Base-by-base conservation (phyloP, 164 flowering plant genomes). In the Annona cherimola region DNA sequence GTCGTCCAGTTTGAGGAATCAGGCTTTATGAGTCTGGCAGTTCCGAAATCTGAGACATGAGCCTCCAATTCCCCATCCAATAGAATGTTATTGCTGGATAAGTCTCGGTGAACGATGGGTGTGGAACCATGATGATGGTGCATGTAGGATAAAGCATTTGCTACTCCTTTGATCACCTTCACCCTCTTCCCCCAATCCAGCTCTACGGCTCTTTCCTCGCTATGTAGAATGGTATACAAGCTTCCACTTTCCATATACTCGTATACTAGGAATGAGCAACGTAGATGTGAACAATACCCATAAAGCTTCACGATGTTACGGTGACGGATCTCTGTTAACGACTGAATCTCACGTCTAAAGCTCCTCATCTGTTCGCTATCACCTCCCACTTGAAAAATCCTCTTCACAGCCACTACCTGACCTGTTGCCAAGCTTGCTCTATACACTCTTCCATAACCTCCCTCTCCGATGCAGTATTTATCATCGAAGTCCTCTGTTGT, bases 71-170 rank as follows among this genome's bases (percentile, higher is more conserved):
- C 88, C 11, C 72, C 8, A 65, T 86, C 90, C 1, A 89, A 77
- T 79, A 89, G 73, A n/a, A 89, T 54, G 65, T 87, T 89, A 18
- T 85, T 73, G 42, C 61, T 59, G 12, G 79, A 69, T 43, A 77
- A 69, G 61, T 77, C 76, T 1, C 79, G 66, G 67, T 77, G 76
- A 35, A 77, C 70, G 16, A 73, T 73, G 0, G 76, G 54, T 2
- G 76, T 43, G 20, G 67, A 12, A 62, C 79, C 73, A 54, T 69
- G 61, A 43, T 77, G 74, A 73, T 77, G 76, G 76, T 77, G 79
- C 71, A 77, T 71, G 75, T 90, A 90, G 45, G 90, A 74, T 41
- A 88, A 44, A 8, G 94, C 94, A 78, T 84, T 84, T 61, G 94
- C 92, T 69, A 86, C 19, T 20, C 94, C 94, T 69, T 75, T 79